Evolutionary conservation across 768 basidiomycete species (phyloP).

Genomic region (Hypsizygus marmoreus): DNA sequence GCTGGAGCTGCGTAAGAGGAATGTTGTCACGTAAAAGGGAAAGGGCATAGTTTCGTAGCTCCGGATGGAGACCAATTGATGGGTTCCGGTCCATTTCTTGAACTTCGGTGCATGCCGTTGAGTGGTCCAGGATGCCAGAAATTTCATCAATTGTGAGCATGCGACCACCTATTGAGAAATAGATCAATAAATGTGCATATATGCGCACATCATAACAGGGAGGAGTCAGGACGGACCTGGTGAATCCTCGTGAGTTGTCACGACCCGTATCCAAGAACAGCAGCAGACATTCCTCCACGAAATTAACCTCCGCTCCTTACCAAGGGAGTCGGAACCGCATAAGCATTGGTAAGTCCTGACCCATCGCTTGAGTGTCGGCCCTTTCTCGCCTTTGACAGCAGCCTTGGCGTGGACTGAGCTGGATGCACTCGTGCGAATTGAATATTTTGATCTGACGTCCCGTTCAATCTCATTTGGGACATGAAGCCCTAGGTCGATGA

Average conservation of each 20-base stretch:
- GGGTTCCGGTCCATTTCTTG: constrained; percentile 9
- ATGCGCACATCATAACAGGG: too few relatives aligned
- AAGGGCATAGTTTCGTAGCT: constrained; percentile 10
- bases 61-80: constrained; percentile 1
- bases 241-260: not conserved
- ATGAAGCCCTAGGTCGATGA: not conserved
- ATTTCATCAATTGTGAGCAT: not conserved
- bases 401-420: not conserved
- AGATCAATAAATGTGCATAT: not conserved
- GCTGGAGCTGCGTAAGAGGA: constrained; percentile 21
- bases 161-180: not conserved
- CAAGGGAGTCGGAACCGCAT: constrained; percentile 1
- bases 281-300: not conserved
- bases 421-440: not conserved
- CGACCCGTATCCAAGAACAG: not conserved
- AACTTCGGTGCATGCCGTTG: constrained; percentile 17
- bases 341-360: constrained; percentile 1
- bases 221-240: not conserved
- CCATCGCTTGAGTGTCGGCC: not conserved
- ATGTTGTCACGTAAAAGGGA: constrained; percentile 17
- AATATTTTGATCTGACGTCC: constrained; percentile 1
- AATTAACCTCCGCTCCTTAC: not conserved
- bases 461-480: not conserved
- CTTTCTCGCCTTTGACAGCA: not conserved
- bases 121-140: constrained; percentile 3